phyloP scores from a whole-genome alignment of 331 rosid species.

The Telfairia occidentalis region DNA sequence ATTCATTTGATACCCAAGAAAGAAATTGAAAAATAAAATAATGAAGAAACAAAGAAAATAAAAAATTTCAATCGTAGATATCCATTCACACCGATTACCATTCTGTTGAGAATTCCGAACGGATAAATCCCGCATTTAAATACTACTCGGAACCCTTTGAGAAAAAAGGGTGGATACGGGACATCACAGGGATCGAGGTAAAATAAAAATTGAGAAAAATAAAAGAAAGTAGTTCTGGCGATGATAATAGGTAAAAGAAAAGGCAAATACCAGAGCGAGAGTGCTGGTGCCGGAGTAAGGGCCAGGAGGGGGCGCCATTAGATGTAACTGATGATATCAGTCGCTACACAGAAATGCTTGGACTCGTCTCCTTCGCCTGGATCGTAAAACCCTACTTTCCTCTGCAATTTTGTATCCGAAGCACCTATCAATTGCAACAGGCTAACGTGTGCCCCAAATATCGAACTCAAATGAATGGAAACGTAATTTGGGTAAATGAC shows the following conservation, averaged over 20 bases:
- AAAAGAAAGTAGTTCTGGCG: not conserved
- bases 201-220: not conserved
- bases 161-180: not conserved
- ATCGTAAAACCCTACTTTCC: constrained; percentile 6
- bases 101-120: not conserved
- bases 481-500: not conserved
- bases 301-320: constrained; percentile 20
- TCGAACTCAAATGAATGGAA: not conserved
- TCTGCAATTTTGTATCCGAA: not conserved
- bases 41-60: not conserved
- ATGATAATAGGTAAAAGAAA: not conserved
- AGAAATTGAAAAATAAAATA: not conserved
- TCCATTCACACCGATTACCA: not conserved
- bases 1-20: not conserved
- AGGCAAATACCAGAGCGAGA: constrained; percentile 19
- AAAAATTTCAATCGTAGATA: not conserved
- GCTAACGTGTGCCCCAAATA: not conserved
- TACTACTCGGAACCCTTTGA: not conserved
- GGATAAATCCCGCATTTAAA: not conserved
- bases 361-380: not conserved
- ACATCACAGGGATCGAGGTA: not conserved
- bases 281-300: constrained; percentile 34
- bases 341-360: constrained; percentile 4
- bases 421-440: not conserved
- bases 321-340: not conserved